Conservation (phyloP, 2,329 filamentous ascomycete genomes). For the Colletotrichum cordylinicola region DNA sequence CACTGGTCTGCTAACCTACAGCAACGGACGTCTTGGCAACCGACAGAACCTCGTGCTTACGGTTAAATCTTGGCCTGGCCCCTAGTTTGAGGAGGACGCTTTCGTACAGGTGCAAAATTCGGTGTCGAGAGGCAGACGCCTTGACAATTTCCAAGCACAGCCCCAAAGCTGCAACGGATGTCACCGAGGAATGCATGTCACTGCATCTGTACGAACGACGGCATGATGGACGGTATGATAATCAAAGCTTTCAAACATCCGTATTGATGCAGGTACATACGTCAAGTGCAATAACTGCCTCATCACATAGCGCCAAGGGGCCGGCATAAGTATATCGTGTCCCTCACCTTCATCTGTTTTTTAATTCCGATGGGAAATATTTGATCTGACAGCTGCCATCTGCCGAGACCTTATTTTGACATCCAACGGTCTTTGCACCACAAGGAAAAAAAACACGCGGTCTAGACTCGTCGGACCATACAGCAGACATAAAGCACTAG, state of each 20-base stretch:
- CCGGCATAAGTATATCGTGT: not conserved
- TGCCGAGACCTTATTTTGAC: not conserved
- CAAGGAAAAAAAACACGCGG: not conserved
- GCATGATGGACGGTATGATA: not conserved
- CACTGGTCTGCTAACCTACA: not conserved
- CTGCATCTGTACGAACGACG: not conserved
- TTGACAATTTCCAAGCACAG: not conserved
- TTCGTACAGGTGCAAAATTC: not conserved
- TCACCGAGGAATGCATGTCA: not conserved
- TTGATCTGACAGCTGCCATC: not conserved
- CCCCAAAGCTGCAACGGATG: not conserved
- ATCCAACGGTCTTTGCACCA: not conserved
- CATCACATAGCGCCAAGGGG: not conserved
- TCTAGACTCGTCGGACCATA: not conserved
- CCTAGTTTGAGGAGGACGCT: not conserved
- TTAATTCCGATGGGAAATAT: not conserved
- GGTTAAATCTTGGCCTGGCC: not conserved
- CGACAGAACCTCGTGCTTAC: not conserved
- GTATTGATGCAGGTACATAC: not conserved
- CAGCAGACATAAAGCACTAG: not conserved
- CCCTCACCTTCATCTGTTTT: not conserved
- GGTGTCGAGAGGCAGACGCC: not conserved
- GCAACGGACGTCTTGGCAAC: not conserved
- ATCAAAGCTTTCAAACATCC: not conserved
- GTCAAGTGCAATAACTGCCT: not conserved